Conservation (phyloP, 192 early-diverging fungal species). For the Geranomyces michiganensis region DNA sequence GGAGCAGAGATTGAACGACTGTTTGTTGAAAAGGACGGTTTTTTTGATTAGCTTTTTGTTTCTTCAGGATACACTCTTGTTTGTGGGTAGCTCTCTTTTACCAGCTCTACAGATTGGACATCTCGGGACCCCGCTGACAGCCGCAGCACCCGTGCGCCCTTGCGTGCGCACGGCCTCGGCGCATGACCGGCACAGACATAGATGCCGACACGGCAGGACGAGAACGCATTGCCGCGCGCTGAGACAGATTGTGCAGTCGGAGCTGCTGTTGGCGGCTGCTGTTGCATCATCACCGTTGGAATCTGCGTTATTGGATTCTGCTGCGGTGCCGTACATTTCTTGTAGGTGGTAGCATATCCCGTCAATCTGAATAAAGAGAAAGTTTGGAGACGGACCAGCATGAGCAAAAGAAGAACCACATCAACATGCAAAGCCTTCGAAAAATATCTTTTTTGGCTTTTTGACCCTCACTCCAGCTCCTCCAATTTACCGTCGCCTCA, state of each 20-base stretch:
- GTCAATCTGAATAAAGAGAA: slow-evolving; percentile 37
- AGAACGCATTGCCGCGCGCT: slow-evolving; percentile 72
- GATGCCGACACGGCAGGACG: slow-evolving; percentile 78
- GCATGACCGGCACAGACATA: slow-evolving; percentile 78
- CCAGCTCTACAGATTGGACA: slow-evolving; percentile 51
- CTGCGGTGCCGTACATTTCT: slow-evolving; percentile 60
- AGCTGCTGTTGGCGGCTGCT: slow-evolving; percentile 41
- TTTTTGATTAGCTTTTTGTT: not conserved
- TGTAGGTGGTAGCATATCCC: slow-evolving; percentile 49
- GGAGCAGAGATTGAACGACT: slow-evolving; percentile 28
- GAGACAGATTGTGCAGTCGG: slow-evolving; percentile 80
- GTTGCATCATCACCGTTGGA: no score
- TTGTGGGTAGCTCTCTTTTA: slow-evolving; percentile 7
- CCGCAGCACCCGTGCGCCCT: slow-evolving; percentile 19
- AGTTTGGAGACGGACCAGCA: not conserved
- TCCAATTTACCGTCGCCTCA: slow-evolving; percentile 13
- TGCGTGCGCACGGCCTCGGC: slow-evolving; percentile 63
- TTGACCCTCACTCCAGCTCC: no score
- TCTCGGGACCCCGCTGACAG: slow-evolving; percentile 31
- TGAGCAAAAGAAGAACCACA: not conserved
- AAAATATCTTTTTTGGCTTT: not conserved
- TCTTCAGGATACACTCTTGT: not conserved
- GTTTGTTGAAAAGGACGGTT: not conserved
- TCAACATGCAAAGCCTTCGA: no score
- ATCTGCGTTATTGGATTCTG: slow-evolving; percentile 15